Conservation (phyloP, 2,329 filamentous ascomycete species). For the Cladophialophora chaetospira region DNA sequence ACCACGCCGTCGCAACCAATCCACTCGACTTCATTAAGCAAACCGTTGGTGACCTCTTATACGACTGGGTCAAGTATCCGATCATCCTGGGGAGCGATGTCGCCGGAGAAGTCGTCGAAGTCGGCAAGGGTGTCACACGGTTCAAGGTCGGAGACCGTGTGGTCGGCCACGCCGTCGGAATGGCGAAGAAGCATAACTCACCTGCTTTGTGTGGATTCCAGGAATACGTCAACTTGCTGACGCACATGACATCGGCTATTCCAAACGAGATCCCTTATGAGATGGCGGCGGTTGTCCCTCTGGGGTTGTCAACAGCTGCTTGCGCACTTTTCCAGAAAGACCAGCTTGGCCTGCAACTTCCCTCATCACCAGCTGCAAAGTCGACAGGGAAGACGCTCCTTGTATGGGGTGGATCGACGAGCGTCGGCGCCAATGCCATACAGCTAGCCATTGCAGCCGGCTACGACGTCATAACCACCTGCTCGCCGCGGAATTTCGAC, state of each 20-base stretch:
- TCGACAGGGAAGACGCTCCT: slow-evolving; percentile 29
- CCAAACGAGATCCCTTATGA: slow-evolving; percentile 39
- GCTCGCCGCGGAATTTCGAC: slow-evolving; percentile 36
- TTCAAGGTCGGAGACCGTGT: slow-evolving; percentile 51
- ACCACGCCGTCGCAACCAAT: slow-evolving; percentile 35
- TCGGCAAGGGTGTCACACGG: slow-evolving; percentile 49
- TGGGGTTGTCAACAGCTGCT: slow-evolving; percentile 40
- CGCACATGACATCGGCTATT: slow-evolving; percentile 33
- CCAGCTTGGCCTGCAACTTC: slow-evolving; percentile 33
- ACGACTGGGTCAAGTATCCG: slow-evolving; percentile 40
- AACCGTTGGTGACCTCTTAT: slow-evolving; percentile 25
- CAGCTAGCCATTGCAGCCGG: slow-evolving; percentile 46
- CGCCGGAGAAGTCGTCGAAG: slow-evolving; percentile 49
- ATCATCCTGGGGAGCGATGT: slow-evolving; percentile 47
- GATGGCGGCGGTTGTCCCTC: slow-evolving; percentile 40
- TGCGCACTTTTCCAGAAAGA: slow-evolving; percentile 37
- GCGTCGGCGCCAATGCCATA: slow-evolving; percentile 45
- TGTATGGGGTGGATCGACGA: slow-evolving; percentile 49
- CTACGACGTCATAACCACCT: slow-evolving; percentile 41
- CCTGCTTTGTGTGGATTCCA: slow-evolving; percentile 44
- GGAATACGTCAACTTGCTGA: slow-evolving; percentile 33
- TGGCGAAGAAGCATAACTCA: slow-evolving; percentile 30
- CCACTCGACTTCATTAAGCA: slow-evolving; percentile 42
- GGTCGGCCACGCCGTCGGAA: slow-evolving; percentile 35
- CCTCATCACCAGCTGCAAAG: slow-evolving; percentile 14